Conservation (phyloP, 306 rosid species). For the Dalbergia oliveri region DNA sequence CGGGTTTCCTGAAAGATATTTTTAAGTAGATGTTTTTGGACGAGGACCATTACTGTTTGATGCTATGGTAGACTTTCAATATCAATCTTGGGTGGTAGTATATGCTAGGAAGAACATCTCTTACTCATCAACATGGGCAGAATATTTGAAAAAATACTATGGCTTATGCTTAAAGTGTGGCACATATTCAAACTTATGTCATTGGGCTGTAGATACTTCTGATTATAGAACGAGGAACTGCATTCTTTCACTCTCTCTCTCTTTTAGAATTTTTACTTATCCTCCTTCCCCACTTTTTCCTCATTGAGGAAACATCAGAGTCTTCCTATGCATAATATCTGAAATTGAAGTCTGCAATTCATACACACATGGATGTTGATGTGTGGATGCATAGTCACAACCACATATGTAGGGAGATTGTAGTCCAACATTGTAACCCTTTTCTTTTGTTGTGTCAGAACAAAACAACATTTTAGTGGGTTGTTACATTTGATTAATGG, state of each 20-base stretch:
- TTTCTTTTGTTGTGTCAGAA: conserved; percentile 14
- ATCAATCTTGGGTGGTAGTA: not conserved
- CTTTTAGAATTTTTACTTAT: not conserved
- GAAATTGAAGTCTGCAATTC: no score
- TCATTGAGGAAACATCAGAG: not conserved
- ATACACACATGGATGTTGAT: no score
- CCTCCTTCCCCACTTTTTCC: not conserved
- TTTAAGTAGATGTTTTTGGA: no score
- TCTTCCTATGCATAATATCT: no score
- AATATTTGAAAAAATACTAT: not conserved
- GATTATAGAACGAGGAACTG: no score
- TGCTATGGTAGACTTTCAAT: not conserved
- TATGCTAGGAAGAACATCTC: not conserved
- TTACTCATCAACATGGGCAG: not conserved
- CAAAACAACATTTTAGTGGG: not conserved
- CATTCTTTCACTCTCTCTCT: no score
- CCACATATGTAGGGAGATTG: conserved; percentile 1
- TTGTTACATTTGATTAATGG: conserved; percentile 31
- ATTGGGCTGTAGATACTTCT: no score
- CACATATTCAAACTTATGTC: not conserved
- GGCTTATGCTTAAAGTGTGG: not conserved
- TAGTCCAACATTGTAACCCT: conserved; percentile 10
- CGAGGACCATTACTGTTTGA: not conserved
- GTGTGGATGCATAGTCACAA: no score
- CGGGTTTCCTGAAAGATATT: no score